Conservation (phyloP, 768 basidiomycete species). For the Lactarius deliciosus region DNA sequence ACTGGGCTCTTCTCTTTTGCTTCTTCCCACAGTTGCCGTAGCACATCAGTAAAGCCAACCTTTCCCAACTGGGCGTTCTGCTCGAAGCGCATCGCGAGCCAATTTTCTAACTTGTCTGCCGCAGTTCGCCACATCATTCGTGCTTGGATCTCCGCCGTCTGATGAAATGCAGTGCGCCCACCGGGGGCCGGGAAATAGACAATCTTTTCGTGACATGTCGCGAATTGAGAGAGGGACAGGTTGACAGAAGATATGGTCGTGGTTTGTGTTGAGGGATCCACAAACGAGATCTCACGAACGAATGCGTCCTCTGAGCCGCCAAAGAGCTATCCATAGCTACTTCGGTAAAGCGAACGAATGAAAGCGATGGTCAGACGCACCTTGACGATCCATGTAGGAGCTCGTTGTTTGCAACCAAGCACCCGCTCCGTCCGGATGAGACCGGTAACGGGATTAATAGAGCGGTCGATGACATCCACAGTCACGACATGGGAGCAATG, state of each 20-base stretch:
- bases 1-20: slow-evolving; percentile 54
- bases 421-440: slow-evolving; percentile 90
- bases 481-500: slow-evolving; percentile 87
- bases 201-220: slow-evolving; percentile 89
- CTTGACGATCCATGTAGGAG: slow-evolving; percentile 91
- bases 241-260: slow-evolving; percentile 91
- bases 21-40: slow-evolving; percentile 73
- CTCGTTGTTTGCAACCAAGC: slow-evolving; percentile 87
- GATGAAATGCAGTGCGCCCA: slow-evolving; percentile 69
- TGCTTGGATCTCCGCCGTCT: slow-evolving; percentile 91
- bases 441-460: slow-evolving; percentile 79
- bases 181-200: slow-evolving; percentile 72
- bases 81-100: slow-evolving; percentile 86
- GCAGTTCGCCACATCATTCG: slow-evolving; percentile 81
- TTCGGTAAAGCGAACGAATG: slow-evolving; percentile 8
- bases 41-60: slow-evolving; percentile 85
- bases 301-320: slow-evolving; percentile 94
- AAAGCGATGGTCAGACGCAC: slow-evolving; percentile 44
- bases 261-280: slow-evolving; percentile 78
- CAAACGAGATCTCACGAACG: slow-evolving; percentile 90
- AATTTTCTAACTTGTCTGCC: slow-evolving; percentile 80
- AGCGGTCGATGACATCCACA: slow-evolving; percentile 83
- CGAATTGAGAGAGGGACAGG: slow-evolving; percentile 91
- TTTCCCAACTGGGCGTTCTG: slow-evolving; percentile 91
- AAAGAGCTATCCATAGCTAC: slow-evolving; percentile 56